Conservation (phyloP, 192 early-diverging fungal genomes). For the Pilaira anomala region DNA sequence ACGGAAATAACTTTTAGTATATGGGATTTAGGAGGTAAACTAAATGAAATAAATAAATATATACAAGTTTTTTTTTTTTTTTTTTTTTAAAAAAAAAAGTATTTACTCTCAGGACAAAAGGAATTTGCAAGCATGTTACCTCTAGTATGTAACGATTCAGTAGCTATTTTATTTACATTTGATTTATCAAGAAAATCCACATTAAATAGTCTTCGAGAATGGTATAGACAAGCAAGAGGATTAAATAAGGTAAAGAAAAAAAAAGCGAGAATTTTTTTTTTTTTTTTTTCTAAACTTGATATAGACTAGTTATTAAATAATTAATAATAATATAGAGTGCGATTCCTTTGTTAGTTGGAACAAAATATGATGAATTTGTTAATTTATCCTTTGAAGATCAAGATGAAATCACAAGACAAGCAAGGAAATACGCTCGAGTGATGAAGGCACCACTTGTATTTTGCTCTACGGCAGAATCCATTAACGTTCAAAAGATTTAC, state of each 20-base stretch:
- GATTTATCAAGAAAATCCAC: slow-evolving; percentile 89
- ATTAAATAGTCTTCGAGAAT: slow-evolving; percentile 91
- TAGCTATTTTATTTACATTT: slow-evolving; percentile 95
- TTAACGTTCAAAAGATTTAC: slow-evolving; percentile 97
- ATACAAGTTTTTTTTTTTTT: too few species aligned
- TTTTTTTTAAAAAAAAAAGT: not conserved
- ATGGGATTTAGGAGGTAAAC: slow-evolving; percentile 92
- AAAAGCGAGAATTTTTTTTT: too few species aligned
- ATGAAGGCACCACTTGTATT: slow-evolving; percentile 95
- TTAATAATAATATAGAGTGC: slow-evolving; percentile 59
- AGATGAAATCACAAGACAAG: slow-evolving; percentile 90
- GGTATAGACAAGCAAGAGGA: slow-evolving; percentile 94
- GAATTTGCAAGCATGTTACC: slow-evolving; percentile 98
- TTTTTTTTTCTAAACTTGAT: too few species aligned
- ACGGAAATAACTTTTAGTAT: slow-evolving; percentile 95
- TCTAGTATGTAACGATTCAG: slow-evolving; percentile 93
- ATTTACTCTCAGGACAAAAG: slow-evolving; percentile 66
- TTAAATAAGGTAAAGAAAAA: slow-evolving; percentile 76
- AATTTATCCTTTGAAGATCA: slow-evolving; percentile 84
- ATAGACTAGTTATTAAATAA: not conserved
- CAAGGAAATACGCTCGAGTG: slow-evolving; percentile 84
- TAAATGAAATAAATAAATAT: slow-evolving; percentile 2
- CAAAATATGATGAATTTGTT: slow-evolving; percentile 94
- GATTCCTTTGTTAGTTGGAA: slow-evolving; percentile 91
- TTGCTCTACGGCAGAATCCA: slow-evolving; percentile 89